Evolutionary conservation across 2,329 filamentous ascomycete genomes (phyloP).

Genomic region (Huntiella bhutanensis): DNA sequence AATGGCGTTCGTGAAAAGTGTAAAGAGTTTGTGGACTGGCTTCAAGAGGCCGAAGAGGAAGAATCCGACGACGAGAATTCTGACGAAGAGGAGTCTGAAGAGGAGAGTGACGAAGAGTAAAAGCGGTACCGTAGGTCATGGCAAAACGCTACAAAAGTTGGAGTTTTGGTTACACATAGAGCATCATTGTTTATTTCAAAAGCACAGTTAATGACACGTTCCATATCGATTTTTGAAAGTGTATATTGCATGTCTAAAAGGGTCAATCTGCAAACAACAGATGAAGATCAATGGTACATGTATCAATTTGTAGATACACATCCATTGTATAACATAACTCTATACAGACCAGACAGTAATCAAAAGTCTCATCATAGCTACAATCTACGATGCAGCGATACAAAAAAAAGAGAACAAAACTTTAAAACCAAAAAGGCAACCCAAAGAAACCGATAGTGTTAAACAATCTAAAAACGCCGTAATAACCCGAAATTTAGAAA

Average conservation of each 20-base stretch:
- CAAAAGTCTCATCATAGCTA: too few relatives aligned
- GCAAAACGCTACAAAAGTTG: not conserved
- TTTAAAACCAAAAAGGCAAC: not conserved
- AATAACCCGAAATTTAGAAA: not conserved
- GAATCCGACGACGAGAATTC: slow-evolving; percentile 41
- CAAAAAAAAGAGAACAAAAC: not conserved
- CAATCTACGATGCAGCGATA: not conserved
- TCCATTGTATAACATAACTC: too few relatives aligned
- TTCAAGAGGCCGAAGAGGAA: slow-evolving; percentile 51
- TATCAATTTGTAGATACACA: too few relatives aligned
- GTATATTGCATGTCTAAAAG: too few relatives aligned
- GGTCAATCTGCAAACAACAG: too few relatives aligned
- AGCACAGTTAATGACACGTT: not conserved
- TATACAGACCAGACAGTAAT: too few relatives aligned
- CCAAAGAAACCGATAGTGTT: not conserved
- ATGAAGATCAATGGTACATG: too few relatives aligned
- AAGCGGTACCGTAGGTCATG: not conserved
- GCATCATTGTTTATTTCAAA: too few relatives aligned
- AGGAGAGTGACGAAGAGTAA: slow-evolving; percentile 13
- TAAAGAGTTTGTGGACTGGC: slow-evolving; percentile 62
- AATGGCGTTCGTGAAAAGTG: slow-evolving; percentile 52
- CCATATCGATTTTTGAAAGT: not conserved
- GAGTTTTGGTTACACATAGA: too few relatives aligned
- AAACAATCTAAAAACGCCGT: not conserved
- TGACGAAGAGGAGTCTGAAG: slow-evolving; percentile 28